Evolutionary conservation across 768 basidiomycete genomes (phyloP).

Genomic region (Auriscalpium vulgare): DNA sequence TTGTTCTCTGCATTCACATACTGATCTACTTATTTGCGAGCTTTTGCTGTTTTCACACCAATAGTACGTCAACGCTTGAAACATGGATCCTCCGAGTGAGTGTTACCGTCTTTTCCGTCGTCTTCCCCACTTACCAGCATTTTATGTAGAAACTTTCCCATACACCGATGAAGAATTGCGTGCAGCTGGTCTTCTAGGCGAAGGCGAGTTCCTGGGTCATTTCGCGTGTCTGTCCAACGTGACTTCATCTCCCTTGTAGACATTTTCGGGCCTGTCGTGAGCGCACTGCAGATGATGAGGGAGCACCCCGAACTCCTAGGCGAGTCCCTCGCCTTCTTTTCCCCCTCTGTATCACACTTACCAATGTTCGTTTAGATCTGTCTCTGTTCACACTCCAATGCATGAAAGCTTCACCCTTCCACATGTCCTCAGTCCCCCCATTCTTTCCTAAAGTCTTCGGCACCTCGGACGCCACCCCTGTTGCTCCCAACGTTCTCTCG

Average conservation of each 20-base stretch:
- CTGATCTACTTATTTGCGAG: neutral
- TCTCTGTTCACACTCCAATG: neutral
- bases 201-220: neutral
- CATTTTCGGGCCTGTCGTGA: neutral
- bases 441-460: neutral
- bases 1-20: no score
- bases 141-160: neutral
- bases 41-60: neutral
- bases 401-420: neutral
- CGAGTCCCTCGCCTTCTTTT: neutral
- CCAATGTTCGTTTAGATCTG: neutral
- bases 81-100: neutral
- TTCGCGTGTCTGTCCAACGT: neutral
- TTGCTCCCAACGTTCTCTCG: neutral
- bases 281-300: neutral
- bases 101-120: neutral
- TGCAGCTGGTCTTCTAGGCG: neutral
- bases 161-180: neutral
- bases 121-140: neutral
- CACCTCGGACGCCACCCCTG: conserved; percentile 5
- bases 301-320: neutral
- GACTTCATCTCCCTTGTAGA: neutral
- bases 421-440: neutral
- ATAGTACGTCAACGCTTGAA: neutral
- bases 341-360: neutral